These are phyloP conservation scores for Backusella psychrophila DNA, from an alignment of 192 early-diverging fungal species.

Conservation along the genomic window DNA sequence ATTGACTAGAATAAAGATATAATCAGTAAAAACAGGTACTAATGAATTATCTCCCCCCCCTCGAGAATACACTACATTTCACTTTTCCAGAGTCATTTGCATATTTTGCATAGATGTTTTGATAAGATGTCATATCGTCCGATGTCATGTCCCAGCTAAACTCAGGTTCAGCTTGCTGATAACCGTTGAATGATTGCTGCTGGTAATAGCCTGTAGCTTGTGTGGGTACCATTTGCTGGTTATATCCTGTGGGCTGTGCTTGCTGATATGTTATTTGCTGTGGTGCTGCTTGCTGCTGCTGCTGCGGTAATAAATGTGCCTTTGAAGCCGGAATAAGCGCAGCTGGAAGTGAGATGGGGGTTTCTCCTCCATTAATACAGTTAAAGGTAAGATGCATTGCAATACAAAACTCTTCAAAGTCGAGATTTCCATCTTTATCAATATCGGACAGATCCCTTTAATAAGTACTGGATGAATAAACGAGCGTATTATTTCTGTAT, in stretches of 20 bases:
- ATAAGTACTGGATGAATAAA: not conserved
- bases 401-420: slow-evolving; percentile 83
- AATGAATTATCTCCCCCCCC: not conserved
- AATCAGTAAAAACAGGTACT: no score
- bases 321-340: slow-evolving; percentile 68
- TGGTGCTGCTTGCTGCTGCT: slow-evolving; percentile 1
- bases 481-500: not conserved
- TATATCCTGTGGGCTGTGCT: slow-evolving; percentile 24
- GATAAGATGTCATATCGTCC: slow-evolving; percentile 53
- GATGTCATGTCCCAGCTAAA: slow-evolving; percentile 69
- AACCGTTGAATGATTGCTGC: not conserved
- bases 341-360: slow-evolving; percentile 61
- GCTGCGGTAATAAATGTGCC: slow-evolving; percentile 43
- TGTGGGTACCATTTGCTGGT: slow-evolving; percentile 12
- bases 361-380: slow-evolving; percentile 51
- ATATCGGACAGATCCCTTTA: slow-evolving; percentile 77
- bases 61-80: slow-evolving; percentile 38
- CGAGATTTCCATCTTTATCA: slow-evolving; percentile 77
- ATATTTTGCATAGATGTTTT: slow-evolving; percentile 53
- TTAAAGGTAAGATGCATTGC: slow-evolving; percentile 75
- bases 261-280: slow-evolving; percentile 26
- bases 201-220: slow-evolving; percentile 23
- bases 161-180: slow-evolving; percentile 28
- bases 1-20: slow-evolving; percentile 35
- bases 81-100: slow-evolving; percentile 50